Base-by-base conservation (phyloP, 768 basidiomycete species). In the Agrocybe chaxingu region DNA sequence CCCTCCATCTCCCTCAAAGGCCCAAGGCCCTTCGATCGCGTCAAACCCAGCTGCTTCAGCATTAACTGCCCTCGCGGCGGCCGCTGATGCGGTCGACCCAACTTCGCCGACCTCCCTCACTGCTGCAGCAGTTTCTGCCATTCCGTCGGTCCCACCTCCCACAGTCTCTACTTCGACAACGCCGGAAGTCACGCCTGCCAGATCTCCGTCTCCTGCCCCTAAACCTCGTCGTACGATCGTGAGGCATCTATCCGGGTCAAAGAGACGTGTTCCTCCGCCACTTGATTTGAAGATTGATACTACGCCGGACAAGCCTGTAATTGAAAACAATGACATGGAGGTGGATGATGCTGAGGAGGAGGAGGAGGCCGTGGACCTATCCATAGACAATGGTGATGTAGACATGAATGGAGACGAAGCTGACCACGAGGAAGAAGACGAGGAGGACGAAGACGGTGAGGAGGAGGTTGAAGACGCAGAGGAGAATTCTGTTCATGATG, bases 41-140 rank as follows among this genome's bases (percentile, higher is more conserved):
- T 37, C 48, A 9, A 56, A 60, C 35, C 33, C 61, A 16, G 54
- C 62, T 39, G 51, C 56, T 31, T 33, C 51, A 3, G 62, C 66
- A 1, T 57, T 57, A 9, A 47, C 48, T 19, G 49, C 59, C 9
- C 58, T 64, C 8, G 53, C 65, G 2, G 54, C 61, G 2, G 48
- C 56, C 18, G 61, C 61, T 34, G 67, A 58, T 42, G 51, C 68
- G 33, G 57, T 67, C 39, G 73, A 75, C 47, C 57, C 62, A 8
- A 68, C 65, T 11, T 58, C 61, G 35, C 62, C 68, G 40, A 49
- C 60, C 35, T 44, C 60, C 8, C 52, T 62, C 51, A 58, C 62
- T 34, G 67, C 70, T 0, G 69, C 71, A 4, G 74, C 70, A 0
- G 71, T 75, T 5, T 68, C 72, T 3, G 72, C 24, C 24, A 24